Percentiles rank a stretch among this genome's conserved stretches.
phyloP scores from a whole-genome alignment of 169 alveolate species.

The Plasmodium blacklocki region DNA sequence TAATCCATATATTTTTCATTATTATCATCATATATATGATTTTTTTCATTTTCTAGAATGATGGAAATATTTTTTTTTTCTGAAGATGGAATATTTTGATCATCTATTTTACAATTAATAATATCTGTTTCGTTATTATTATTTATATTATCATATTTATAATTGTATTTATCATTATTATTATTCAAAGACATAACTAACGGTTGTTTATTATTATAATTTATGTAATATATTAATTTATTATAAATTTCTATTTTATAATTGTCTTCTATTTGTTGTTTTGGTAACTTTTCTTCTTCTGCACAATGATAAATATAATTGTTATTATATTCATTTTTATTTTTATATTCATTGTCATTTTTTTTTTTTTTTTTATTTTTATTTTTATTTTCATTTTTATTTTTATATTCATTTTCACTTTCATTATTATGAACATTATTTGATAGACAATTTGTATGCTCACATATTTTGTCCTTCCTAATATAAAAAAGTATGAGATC shows the following conservation, averaged over 20 bases:
- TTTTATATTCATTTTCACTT: background rate
- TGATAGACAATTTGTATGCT: background rate
- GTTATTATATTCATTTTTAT: background rate
- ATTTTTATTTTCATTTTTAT: background rate
- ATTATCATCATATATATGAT: no score
- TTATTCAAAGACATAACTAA: no score
- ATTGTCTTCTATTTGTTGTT: background rate
- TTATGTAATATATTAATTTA: constrained; percentile 23
- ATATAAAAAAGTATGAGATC: constrained; percentile 42
- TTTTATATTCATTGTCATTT: constrained; percentile 3
- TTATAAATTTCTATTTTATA: constrained; percentile 1
- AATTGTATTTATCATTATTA: no score
- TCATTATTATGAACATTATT: background rate
- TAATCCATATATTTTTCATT: background rate
- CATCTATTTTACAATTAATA: no score
- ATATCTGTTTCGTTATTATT: no score
- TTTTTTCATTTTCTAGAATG: no score
- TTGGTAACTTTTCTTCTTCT: background rate
- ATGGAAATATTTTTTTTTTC: no score
- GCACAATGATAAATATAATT: no score
- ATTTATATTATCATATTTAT: no score
- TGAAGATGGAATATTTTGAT: no score
- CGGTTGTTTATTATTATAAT: background rate
- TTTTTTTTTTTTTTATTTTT: constrained; percentile 19
- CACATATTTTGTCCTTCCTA: constrained; percentile 14